Base-by-base conservation (phyloP, 768 basidiomycete species). In the Cystoderma amianthinum region DNA sequence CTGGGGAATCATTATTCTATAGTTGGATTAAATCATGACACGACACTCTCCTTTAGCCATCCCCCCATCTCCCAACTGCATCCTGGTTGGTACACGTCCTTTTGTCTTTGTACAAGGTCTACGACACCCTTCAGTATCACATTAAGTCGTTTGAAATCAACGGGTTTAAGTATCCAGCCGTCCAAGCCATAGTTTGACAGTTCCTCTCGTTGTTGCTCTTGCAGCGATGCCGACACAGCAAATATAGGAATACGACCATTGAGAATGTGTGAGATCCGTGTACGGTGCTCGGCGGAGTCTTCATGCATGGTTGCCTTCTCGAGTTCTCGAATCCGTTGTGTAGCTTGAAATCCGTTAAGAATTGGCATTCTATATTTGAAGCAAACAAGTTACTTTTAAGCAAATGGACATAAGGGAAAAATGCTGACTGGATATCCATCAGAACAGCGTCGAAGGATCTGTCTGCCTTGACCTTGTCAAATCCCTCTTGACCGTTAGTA, bases 101-200 rank as follows among this genome's bases (percentile, higher is more conserved):
- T 55, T 20, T 59, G 49, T 18, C 85, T 73, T 49, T 78, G 74
- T 1, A 44, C 45, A 1, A 59, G 54, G 46, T 86, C 77, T 3
- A 64, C 68, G 11, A 86, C 68, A 1, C 85, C 86, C 9, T 63
- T 59, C 16, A 91, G 55, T 22, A 92, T 64, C 2, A 58, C 53
- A 17, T 69, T 59, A 9, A 90, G 67, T 11, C 87, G 68, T 46
- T 76, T 74, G 59, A 86, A 89, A 55, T 88, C 80, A 48, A 90
- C 79, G 0, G 87, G 89, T 59, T 90, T 90, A 46, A 90, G 62
- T 13, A 88, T 75, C 85, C 85, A 92, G 3, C 87, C 88, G 54
- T 88, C 85, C 55, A 88, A 72, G 30, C 85, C 79, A 35, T 67
- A 58, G 10, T 64, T 54, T 5, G 64, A 58, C 39, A 88, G 59